Evolutionary conservation across 1,139 yeast genomes (phyloP), one percentile per base, ranked within the genome.

Genomic region (Maudiozyma humilis): DNA sequence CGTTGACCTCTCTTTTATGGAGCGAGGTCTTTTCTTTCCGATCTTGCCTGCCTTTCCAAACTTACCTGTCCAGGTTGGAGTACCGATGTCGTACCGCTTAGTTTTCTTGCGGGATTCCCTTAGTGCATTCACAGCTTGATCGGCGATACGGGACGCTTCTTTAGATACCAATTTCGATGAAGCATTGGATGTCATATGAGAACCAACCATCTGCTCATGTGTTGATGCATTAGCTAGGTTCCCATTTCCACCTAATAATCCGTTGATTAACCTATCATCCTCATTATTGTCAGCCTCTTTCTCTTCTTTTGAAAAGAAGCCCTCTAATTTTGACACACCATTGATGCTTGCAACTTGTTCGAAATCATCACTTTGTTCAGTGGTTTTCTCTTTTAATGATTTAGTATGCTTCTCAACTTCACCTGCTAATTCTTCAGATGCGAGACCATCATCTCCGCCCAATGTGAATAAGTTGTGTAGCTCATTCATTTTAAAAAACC

Each of bases 41-140:
- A 62, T 65, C 63, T 63, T 72, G 46, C 96, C 96, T 0, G 96
- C 95, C 18, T 69, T 63, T 0, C 98, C 98, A 68, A 82, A 87
- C 53, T 76, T 76, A 0, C 98, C 98, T 0, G 98, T 91, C 95
- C 96, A 91, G 0, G 98, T 91, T 0, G 96, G 97, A 0, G 84
- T 80, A 3, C 95, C 95, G 25, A 88, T 70, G 30, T 75, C 76
- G 19, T 78, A 78, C 48, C 71, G 73, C 43, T 86, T 71, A 0
- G 95, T 77, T 25, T 69, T 66, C 45, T 69, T 74, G 41, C 95
- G 66, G 0, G 96, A 86, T 47, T 75, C 74, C 46, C 78, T 71
- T 47, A 91, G 66, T 0, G 89, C 88, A 17, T 72, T 72, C 0
- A 89, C 79, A 0, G 97, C 96, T 30, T 79, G 79, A 32, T 71